Conservation (phyloP, 495 filamentous ascomycete genomes). For the Penicillium waksmanii region DNA sequence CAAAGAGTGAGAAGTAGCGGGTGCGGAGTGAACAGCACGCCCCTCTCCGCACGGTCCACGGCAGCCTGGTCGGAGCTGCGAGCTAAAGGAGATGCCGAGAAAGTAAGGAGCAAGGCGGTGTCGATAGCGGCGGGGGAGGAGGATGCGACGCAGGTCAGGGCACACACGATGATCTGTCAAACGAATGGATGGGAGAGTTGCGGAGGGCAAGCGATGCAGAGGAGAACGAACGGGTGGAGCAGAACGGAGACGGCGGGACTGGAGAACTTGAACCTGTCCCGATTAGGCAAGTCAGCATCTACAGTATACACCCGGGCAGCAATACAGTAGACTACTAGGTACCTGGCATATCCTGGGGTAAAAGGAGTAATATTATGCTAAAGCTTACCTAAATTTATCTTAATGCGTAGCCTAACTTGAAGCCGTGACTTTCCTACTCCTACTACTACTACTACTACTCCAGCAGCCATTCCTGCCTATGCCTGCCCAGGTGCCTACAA, state of each 20-base stretch:
- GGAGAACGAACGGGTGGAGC: constrained; percentile 2
- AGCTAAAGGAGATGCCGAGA: neutral
- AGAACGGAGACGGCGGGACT: neutral
- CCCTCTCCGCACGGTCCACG: constrained; percentile 1
- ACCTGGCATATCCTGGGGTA: too few relatives aligned
- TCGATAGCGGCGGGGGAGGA: too few relatives aligned
- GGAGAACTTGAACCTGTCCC: neutral
- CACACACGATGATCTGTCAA: neutral
- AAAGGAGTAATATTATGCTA: too few relatives aligned
- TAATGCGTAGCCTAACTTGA: too few relatives aligned
- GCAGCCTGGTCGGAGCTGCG: constrained; percentile 5
- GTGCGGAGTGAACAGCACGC: neutral
- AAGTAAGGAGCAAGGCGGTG: neutral
- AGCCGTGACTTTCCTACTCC: too few relatives aligned
- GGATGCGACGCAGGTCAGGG: neutral
- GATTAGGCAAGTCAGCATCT: constrained; percentile 18
- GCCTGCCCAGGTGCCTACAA: too few relatives aligned
- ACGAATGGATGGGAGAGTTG: neutral
- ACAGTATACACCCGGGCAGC: too few relatives aligned
- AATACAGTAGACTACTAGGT: too few relatives aligned
- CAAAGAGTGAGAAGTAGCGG: neutral
- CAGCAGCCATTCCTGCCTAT: too few relatives aligned
- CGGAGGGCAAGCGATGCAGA: neutral
- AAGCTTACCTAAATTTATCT: too few relatives aligned
- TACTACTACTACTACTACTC: too few relatives aligned